phyloP scores from a whole-genome alignment of 2,329 filamentous ascomycete genomes.

The Beauveria sp. region DNA sequence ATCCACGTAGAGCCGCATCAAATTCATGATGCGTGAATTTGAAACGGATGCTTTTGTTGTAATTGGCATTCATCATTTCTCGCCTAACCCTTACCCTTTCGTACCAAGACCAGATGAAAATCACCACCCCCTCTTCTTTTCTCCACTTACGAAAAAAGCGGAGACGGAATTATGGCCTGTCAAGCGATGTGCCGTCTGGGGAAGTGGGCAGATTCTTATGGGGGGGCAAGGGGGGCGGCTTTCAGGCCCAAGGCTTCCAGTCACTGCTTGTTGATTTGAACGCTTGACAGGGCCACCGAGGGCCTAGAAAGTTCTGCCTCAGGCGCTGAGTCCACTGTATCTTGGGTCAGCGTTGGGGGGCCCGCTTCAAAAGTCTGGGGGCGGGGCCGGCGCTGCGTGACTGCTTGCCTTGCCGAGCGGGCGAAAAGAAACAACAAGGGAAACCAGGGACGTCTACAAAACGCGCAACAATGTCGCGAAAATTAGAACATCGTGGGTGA shows the following conservation, averaged over 20 bases:
- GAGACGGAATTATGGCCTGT: neutral
- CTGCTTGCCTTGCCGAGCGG: neutral
- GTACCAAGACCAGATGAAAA: neutral
- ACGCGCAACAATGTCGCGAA: neutral
- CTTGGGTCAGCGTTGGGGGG: neutral
- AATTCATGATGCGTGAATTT: neutral
- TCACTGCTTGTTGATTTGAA: neutral
- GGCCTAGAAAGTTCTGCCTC: too few species aligned
- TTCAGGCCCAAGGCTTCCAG: neutral
- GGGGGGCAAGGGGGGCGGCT: neutral
- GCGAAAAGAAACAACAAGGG: neutral
- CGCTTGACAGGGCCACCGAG: too few species aligned
- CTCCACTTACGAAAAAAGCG: neutral
- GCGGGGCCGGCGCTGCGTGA: neutral
- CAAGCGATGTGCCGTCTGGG: slow-evolving; percentile 9
- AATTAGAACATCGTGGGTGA: neutral
- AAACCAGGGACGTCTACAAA: neutral
- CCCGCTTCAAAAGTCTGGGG: neutral
- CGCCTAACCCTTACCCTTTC: neutral
- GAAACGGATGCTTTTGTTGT: neutral
- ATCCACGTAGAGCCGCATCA: neutral
- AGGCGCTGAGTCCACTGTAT: neutral
- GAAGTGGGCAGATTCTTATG: neutral
- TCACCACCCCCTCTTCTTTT: neutral
- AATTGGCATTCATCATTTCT: neutral